These are phyloP conservation scores for Aegle marmelos DNA, from an alignment of 345 rosid genomes.

Conservation along the genomic window DNA sequence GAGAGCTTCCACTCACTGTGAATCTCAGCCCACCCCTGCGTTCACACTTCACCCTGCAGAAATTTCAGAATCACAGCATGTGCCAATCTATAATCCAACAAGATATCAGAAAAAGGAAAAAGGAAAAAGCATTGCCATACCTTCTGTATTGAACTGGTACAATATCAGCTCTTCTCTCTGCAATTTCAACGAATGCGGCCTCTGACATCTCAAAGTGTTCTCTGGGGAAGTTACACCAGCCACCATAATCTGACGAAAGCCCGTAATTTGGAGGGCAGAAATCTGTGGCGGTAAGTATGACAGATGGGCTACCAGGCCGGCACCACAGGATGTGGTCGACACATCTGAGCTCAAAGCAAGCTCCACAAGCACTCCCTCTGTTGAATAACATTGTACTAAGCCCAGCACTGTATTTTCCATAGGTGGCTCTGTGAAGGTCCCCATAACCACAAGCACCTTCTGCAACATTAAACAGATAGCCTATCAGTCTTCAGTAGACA, in stretches of 20 bases:
- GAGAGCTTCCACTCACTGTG: conserved; percentile 64
- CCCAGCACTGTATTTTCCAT: conserved; percentile 73
- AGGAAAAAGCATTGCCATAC: conserved; percentile 19
- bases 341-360: conserved; percentile 83
- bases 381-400: conserved; percentile 75
- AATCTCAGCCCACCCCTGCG: conserved; percentile 76
- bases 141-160: conserved; percentile 82
- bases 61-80: conserved; percentile 3
- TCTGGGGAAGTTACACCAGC: conserved; percentile 93
- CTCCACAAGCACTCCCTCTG: conserved; percentile 85
- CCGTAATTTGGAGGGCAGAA: conserved; percentile 93
- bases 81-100: not conserved
- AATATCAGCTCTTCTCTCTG: conserved; percentile 57
- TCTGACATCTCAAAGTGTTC: conserved; percentile 89
- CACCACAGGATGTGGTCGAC: conserved; percentile 90
- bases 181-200: conserved; percentile 83
- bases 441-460: conserved; percentile 97
- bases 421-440: conserved; percentile 65
- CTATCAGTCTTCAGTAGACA: not conserved
- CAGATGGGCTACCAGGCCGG: conserved; percentile 76
- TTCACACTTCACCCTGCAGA: conserved; percentile 60
- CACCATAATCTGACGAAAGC: conserved; percentile 77
- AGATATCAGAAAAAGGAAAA: not conserved
- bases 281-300: conserved; percentile 82
- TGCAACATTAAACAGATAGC: conserved; percentile 26